These are phyloP conservation scores for Lyophyllum decastes DNA, from an alignment of 768 basidiomycete genomes.

Conservation along the genomic window DNA sequence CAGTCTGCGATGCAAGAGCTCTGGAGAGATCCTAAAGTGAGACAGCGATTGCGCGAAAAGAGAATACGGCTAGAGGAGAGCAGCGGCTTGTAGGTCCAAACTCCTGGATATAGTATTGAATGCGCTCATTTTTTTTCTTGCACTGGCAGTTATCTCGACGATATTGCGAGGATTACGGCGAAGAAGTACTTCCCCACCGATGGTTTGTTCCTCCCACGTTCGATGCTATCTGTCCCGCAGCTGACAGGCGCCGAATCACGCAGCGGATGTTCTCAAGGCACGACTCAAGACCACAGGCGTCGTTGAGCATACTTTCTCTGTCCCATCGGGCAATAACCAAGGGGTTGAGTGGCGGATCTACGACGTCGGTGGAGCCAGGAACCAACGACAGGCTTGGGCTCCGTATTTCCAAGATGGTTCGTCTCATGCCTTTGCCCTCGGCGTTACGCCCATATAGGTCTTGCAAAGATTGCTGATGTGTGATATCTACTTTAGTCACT, in stretches of 20 bases:
- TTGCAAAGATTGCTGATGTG: slow-evolving; percentile 4
- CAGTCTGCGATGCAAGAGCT: slow-evolving; percentile 69
- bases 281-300: slow-evolving; percentile 83
- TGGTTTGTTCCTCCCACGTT: slow-evolving; percentile 40
- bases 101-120: slow-evolving; percentile 7
- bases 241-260: slow-evolving; percentile 13
- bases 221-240: not conserved
- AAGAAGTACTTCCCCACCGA: slow-evolving; percentile 83
- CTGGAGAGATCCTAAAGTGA: slow-evolving; percentile 75
- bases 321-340: slow-evolving; percentile 56
- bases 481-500: slow-evolving; percentile 53
- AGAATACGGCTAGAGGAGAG: slow-evolving; percentile 76
- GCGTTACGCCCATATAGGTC: not conserved
- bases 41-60: slow-evolving; percentile 62
- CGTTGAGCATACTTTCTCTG: slow-evolving; percentile 73
- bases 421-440: slow-evolving; percentile 19
- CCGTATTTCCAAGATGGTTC: slow-evolving; percentile 86
- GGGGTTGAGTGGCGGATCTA: slow-evolving; percentile 83
- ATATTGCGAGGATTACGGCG: slow-evolving; percentile 78
- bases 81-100: slow-evolving; percentile 73
- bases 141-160: slow-evolving; percentile 68
- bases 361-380: slow-evolving; percentile 81
- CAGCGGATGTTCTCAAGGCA: slow-evolving; percentile 80
- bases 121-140: slow-evolving; percentile 6
- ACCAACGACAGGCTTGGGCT: slow-evolving; percentile 85